phyloP scores from a whole-genome alignment of 2,329 filamentous ascomycete species.

The Annulohypoxylon truncatum region DNA sequence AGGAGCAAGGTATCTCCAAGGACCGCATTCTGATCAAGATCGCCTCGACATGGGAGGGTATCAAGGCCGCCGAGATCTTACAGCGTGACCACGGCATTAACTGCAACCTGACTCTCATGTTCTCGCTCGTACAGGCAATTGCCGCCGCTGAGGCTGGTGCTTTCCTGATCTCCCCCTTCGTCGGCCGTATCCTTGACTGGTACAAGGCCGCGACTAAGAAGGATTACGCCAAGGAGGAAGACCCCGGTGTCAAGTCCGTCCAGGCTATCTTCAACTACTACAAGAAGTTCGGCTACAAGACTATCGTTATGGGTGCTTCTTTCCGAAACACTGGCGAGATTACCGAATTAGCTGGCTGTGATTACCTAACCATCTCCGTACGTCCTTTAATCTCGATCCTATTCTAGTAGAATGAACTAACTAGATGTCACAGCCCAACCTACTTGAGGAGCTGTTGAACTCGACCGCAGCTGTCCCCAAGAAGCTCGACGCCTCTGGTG shows the following conservation, averaged over 20 bases:
- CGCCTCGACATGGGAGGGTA: constrained; percentile 98
- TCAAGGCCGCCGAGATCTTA: constrained; percentile 97
- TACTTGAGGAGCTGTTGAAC: constrained; percentile 94
- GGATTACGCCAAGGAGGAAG: constrained; percentile 88
- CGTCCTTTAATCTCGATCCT: constrained; percentile 51
- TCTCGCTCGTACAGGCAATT: constrained; percentile 94
- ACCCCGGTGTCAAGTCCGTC: constrained; percentile 96
- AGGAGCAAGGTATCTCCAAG: constrained; percentile 89
- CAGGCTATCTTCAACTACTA: constrained; percentile 99
- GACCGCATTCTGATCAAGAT: constrained; percentile 98
- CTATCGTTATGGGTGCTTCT: constrained; percentile 99
- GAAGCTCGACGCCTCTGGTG: constrained; percentile 84
- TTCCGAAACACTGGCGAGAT: constrained; percentile 98
- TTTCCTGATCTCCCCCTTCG: constrained; percentile 99
- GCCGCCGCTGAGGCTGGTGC: constrained; percentile 94
- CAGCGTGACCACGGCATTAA: constrained; percentile 97
- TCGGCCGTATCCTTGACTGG: constrained; percentile 99
- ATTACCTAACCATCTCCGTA: constrained; percentile 98
- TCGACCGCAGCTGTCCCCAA: constrained; percentile 83
- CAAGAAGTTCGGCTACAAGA: constrained; percentile 99
- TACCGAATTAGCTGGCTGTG: constrained; percentile 96
- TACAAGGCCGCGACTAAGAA: constrained; percentile 97
- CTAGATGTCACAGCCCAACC: constrained; percentile 73
- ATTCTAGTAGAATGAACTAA: constrained; percentile 6
- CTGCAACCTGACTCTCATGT: constrained; percentile 99